Percentiles rank a stretch among this genome's conserved stretches.
Evolutionary conservation across 352 stramenopile species (phyloP).

Genomic region (Poterioochromonas sp.): DNA sequence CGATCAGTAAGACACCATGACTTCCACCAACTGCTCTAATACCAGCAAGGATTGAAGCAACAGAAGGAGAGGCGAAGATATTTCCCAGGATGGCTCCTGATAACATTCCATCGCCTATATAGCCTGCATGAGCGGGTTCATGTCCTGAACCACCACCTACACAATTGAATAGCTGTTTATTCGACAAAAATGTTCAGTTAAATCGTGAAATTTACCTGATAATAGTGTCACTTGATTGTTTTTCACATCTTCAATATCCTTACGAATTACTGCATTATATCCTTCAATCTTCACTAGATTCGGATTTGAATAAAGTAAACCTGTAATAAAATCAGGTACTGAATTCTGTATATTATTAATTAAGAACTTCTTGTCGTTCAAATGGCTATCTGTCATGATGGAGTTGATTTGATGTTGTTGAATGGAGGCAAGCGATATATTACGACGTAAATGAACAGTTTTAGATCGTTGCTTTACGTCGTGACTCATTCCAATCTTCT

Average conservation of each 20-base stretch:
- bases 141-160: slow-evolving; percentile 71
- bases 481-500: too few relatives aligned
- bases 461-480: too few relatives aligned
- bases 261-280: slow-evolving; percentile 41
- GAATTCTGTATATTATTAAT: slow-evolving; percentile 40
- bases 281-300: slow-evolving; percentile 36
- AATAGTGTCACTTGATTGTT: slow-evolving; percentile 43
- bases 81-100: slow-evolving; percentile 84
- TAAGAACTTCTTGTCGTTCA: slow-evolving; percentile 47
- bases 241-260: slow-evolving; percentile 41
- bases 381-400: too few relatives aligned
- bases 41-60: slow-evolving; percentile 81
- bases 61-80: slow-evolving; percentile 89
- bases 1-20: slow-evolving; percentile 80
- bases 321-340: slow-evolving; percentile 36
- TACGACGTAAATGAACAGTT: too few relatives aligned
- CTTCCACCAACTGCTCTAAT: slow-evolving; percentile 68
- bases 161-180: not conserved
- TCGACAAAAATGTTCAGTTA: not conserved
- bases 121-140: slow-evolving; percentile 90
- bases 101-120: slow-evolving; percentile 89
- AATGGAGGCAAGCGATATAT: too few relatives aligned
- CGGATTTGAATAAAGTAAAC: slow-evolving; percentile 37
- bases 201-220: slow-evolving; percentile 7
- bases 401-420: too few relatives aligned